A percentile compares a stretch with the other conserved stretches of the same genome.
These are phyloP conservation scores for Penicillium sp. DNA, from an alignment of 2,329 filamentous ascomycete species.

Conservation along the genomic window DNA sequence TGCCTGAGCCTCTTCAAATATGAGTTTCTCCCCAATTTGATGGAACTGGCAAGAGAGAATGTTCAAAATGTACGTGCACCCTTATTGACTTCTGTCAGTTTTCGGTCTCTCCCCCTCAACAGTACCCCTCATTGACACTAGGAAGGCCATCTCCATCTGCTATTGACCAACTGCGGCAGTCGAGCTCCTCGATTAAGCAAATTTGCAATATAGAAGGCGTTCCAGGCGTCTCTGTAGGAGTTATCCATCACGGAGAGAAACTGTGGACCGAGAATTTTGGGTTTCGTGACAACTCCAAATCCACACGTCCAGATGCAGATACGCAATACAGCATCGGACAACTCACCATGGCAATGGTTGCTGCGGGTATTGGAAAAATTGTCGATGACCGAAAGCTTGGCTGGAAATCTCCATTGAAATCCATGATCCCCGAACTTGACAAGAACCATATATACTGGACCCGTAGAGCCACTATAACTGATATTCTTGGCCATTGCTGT, in stretches of 20 bases:
- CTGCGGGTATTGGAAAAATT: slow-evolving; percentile 2
- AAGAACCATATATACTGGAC: neutral
- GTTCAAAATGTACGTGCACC: neutral
- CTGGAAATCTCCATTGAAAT: neutral
- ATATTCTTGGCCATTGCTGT: slow-evolving; percentile 1
- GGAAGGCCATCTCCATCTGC: neutral
- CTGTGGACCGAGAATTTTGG: neutral
- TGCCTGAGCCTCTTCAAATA: no score
- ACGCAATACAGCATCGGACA: slow-evolving; percentile 2
- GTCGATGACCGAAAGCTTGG: slow-evolving; percentile 1
- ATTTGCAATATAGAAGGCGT: neutral
- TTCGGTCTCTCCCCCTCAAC: no score
- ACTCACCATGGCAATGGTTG: slow-evolving; percentile 1
- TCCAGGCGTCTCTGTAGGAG: slow-evolving; percentile 2
- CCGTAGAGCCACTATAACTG: neutral
- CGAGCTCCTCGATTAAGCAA: neutral
- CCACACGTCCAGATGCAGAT: neutral
- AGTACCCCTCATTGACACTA: neutral
- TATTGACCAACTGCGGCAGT: neutral
- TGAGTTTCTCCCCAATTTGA: no score
- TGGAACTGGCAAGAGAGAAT: no score
- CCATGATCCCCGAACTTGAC: neutral
- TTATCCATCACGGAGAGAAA: neutral
- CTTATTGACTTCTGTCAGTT: no score
- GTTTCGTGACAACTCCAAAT: neutral